Evolutionary conservation across 495 filamentous ascomycete genomes (phyloP).

Genomic region (Venustampulla echinocandica): DNA sequence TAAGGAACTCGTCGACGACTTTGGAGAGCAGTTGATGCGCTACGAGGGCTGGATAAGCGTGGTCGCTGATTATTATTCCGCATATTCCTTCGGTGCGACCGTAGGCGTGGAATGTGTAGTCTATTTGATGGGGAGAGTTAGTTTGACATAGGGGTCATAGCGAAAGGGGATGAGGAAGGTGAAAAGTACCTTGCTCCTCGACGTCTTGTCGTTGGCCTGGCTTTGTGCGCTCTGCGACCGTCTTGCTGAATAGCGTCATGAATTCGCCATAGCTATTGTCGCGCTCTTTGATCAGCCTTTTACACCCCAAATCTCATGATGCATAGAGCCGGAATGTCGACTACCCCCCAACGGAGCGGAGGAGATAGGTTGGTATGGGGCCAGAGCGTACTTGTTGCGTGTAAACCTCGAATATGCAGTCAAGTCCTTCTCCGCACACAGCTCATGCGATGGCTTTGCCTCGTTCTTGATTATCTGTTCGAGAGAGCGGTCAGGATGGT

Average conservation of each 20-base stretch:
- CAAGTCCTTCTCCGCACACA: constrained; percentile 73
- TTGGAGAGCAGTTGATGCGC: constrained; percentile 94
- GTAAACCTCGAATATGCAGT: constrained; percentile 77
- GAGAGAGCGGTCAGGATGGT: constrained; percentile 14
- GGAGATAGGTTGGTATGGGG: not conserved
- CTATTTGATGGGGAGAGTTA: constrained; percentile 24
- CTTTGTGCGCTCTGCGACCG: constrained; percentile 69
- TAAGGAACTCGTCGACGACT: constrained; percentile 86
- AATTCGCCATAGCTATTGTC: constrained; percentile 40
- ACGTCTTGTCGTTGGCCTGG: constrained; percentile 88
- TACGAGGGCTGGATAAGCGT: constrained; percentile 80
- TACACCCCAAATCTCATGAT: not conserved
- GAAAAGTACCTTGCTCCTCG: constrained; percentile 60
- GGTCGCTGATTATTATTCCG: constrained; percentile 81
- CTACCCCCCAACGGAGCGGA: not conserved
- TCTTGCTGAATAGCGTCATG: constrained; percentile 60
- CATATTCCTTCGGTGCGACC: constrained; percentile 78
- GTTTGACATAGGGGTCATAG: not conserved
- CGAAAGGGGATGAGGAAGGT: not conserved
- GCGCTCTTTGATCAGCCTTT: not conserved
- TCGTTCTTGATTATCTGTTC: constrained; percentile 73
- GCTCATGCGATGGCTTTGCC: constrained; percentile 66
- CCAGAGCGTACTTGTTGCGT: constrained; percentile 45
- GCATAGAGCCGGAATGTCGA: not conserved
- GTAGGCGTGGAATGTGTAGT: constrained; percentile 85